These are phyloP conservation scores for Scleromitrula shiraiana DNA, from an alignment of 2,329 filamentous ascomycete genomes.

Conservation along the genomic window DNA sequence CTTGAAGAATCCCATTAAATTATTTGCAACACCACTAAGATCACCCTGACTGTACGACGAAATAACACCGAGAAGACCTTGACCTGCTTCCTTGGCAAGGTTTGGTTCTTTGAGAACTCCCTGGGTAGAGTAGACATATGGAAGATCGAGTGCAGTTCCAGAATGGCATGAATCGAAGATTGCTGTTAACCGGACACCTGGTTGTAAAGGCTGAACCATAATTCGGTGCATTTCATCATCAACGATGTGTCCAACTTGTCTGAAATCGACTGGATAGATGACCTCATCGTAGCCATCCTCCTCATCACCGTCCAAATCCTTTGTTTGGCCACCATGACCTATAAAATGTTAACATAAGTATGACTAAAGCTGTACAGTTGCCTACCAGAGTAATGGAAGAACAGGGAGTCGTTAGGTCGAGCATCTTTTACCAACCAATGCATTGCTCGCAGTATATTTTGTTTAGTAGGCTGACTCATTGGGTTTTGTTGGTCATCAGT, in stretches of 20 bases:
- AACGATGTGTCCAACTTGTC: slow-evolving; percentile 70
- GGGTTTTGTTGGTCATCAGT: slow-evolving; percentile 96
- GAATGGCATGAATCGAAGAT: slow-evolving; percentile 66
- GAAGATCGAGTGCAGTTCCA: slow-evolving; percentile 56
- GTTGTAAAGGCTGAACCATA: slow-evolving; percentile 67
- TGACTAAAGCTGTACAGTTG: slow-evolving; percentile 15
- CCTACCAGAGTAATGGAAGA: slow-evolving; percentile 93
- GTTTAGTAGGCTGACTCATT: slow-evolving; percentile 94
- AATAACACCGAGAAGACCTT: slow-evolving; percentile 52
- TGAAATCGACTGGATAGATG: slow-evolving; percentile 76
- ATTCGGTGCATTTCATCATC: slow-evolving; percentile 77
- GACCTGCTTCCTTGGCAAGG: slow-evolving; percentile 58
- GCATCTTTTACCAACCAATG: slow-evolving; percentile 97
- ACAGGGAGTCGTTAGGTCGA: slow-evolving; percentile 83
- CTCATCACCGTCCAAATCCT: slow-evolving; percentile 72
- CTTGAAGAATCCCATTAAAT: slow-evolving; percentile 80
- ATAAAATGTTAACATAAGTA: slow-evolving; percentile 9
- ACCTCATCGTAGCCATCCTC: slow-evolving; percentile 78
- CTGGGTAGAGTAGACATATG: slow-evolving; percentile 62
- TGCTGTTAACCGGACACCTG: slow-evolving; percentile 71
- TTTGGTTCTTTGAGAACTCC: slow-evolving; percentile 62
- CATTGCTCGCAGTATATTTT: slow-evolving; percentile 92
- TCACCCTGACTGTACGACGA: slow-evolving; percentile 69
- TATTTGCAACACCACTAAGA: slow-evolving; percentile 69
- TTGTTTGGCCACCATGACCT: slow-evolving; percentile 76